Base-by-base conservation (phyloP, 2,329 filamentous ascomycete species). In the Zasmidium cellare region DNA sequence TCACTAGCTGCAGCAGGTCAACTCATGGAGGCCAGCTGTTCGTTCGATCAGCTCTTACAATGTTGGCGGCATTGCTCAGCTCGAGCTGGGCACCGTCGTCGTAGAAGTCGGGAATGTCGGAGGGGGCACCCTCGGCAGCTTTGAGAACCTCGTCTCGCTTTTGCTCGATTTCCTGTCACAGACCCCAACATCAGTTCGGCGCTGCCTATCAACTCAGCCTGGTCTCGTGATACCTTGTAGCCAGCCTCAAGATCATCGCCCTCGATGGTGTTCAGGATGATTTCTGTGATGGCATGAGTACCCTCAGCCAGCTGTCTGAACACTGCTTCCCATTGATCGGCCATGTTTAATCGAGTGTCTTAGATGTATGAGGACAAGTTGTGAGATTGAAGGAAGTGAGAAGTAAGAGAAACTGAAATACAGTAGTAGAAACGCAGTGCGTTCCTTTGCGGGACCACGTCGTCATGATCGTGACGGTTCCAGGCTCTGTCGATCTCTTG, bases 271-370 rank as follows among this genome's bases (percentile, higher is more conserved):
- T 60, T 60, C 16, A 60, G 52, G 25, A 65, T 61, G 25, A 60
- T 55, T 45, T 65, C 55, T 9, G 58, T 56, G 28, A 67, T 63
- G 23, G 62, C 47, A 25, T 65, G 55, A 1, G 65, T 67, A 41
- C 61, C 51, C 53, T 62, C 61, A 46, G 59, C 65, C 16, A 65
- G 49, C n/a, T 46, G 55, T 45, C 63, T 67, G 53, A 63, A 65
- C 22, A 64, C 48, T 31, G 53, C 54, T 61, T 61, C 65, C 61
- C 62, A 65, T 46, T 62, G 56, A 16, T 65, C 62, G 46, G 60
- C 62, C 61, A 64, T 64, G 16, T 38, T 62, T 46, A 28, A 31
- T 35, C n/a, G n/a, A n/a, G 46, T n/a, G 28, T 14, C 16, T 25
- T 20, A 16, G 18, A n/a, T 28, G n/a, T 24, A 47, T 52, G 25